Evolutionary conservation across 805 yeast species (phyloP), one percentile per base, ranked within the genome.

Genomic region (Candida palmyrensis): DNA sequence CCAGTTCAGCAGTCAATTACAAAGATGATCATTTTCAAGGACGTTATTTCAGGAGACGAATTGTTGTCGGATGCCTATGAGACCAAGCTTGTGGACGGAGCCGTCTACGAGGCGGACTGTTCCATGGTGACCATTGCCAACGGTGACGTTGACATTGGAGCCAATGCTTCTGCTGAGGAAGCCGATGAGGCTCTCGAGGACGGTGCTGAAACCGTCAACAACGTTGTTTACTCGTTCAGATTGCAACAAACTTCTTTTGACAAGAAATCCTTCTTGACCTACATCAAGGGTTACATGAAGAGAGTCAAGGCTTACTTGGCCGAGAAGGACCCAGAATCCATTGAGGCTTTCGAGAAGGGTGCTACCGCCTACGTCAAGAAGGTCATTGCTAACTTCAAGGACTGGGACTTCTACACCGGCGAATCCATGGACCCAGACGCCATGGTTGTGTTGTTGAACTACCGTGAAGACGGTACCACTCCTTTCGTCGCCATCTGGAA

Each of bases 391-490:
- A 82, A 89, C 69, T 92, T 92, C 92, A 83, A 82, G 64, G 98
- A 92, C 80, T 92, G 94, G 95, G 98, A 92, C 65, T 92, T 92
- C 79, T 92, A 71, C 89, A 90, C 96, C 53, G 97, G 98, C 77
- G 97, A 90, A 77, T 84, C 96, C 63, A 92, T 92, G 98, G 97
- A 92, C 80, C 98, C 98, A 68, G 98, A 92, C 71, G 98, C 82
- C 53, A 92, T 92, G 98, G 72, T 92, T 62, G 87, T 88, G 53
- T 79, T 92, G 68, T 84, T 92, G 71, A 92, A 92, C 94, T 92
- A 90, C 88, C 94, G 98, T 75, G 98, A 92, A 77, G 97, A 92
- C 66, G 98, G 98, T 76, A 75, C 80, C 56, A 92, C 98, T 53
- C 98, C 98, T 62, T 92, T 64, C 74, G 92, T 90, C 59, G 87